phyloP scores from a whole-genome alignment of 345 rosid genomes.

The Streptanthus diversifolius region DNA sequence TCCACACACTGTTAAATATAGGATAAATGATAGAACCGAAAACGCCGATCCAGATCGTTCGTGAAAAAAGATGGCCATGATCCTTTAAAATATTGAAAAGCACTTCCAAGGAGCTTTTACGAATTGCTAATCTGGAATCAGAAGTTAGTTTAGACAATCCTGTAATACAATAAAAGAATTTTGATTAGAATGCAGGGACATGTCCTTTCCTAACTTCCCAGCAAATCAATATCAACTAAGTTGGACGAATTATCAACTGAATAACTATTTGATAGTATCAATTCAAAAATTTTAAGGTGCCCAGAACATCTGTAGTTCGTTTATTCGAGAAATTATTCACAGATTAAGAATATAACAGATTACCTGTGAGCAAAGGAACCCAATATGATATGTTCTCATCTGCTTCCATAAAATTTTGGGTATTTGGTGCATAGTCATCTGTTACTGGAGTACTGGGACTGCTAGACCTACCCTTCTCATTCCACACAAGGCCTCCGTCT shows the following conservation, averaged over 20 bases:
- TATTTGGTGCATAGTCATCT: constrained; percentile 40
- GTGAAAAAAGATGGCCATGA: constrained; percentile 92
- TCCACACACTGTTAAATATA: constrained; percentile 47
- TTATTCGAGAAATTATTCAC: background rate
- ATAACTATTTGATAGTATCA: background rate
- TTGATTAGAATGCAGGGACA: constrained; percentile 16
- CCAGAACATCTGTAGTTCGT: background rate
- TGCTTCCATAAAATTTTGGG: constrained; percentile 39
- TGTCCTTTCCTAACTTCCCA: constrained; percentile 15
- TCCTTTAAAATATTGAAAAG: constrained; percentile 92
- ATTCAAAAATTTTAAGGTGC: background rate
- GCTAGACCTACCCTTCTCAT: constrained; percentile 48
- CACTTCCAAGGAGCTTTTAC: constrained; percentile 87
- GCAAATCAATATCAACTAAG: constrained; percentile 1
- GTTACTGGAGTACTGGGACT: constrained; percentile 31
- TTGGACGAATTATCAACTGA: background rate
- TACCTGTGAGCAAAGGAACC: constrained; percentile 93
- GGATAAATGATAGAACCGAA: constrained; percentile 61
- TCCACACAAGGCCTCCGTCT: constrained; percentile 77
- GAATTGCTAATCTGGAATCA: constrained; percentile 76
- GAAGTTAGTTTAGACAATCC: constrained; percentile 81
- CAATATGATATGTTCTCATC: constrained; percentile 82
- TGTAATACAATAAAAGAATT: constrained; percentile 39
- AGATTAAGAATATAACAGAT: constrained; percentile 10
- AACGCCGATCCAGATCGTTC: constrained; percentile 60